These are phyloP conservation scores for Fusarium luffae DNA, from an alignment of 2,329 filamentous ascomycete species.

Conservation along the genomic window DNA sequence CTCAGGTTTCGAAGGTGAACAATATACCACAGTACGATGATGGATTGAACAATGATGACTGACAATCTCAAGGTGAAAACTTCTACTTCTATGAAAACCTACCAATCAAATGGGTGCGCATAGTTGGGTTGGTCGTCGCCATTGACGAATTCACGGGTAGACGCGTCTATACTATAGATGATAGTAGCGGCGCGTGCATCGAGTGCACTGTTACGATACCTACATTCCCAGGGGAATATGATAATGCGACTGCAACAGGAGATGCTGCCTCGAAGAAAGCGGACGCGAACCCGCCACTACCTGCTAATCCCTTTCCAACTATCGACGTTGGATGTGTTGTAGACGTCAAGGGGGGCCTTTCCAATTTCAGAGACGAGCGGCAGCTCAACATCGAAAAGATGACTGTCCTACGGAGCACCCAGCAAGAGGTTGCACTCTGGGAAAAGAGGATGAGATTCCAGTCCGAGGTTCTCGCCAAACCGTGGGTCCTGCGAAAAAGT, in stretches of 20 bases:
- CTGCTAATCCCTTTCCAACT: conserved; percentile 39
- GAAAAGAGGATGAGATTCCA: conserved; percentile 63
- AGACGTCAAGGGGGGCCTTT: conserved; percentile 66
- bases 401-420: conserved; percentile 60
- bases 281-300: not conserved
- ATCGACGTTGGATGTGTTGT: conserved; percentile 66
- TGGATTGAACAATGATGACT: not conserved
- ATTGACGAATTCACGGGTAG: conserved; percentile 62
- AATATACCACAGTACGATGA: not conserved
- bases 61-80: conserved; percentile 56
- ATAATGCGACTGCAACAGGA: conserved; percentile 1
- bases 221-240: not conserved
- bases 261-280: conserved; percentile 8
- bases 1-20: conserved; percentile 64
- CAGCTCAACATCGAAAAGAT: conserved; percentile 66
- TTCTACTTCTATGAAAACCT: conserved; percentile 78
- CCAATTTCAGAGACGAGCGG: conserved; percentile 58
- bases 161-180: conserved; percentile 69
- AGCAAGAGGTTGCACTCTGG: conserved; percentile 70
- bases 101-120: conserved; percentile 78
- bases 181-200: conserved; percentile 70
- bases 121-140: conserved; percentile 76
- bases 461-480: conserved; percentile 59
- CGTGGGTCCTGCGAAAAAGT: conserved; percentile 65
- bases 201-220: conserved; percentile 51